Percentiles rank a stretch among this genome's conserved stretches.
Conservation (phyloP, 331 rosid genomes). For the Pyracantha coccinea region DNA sequence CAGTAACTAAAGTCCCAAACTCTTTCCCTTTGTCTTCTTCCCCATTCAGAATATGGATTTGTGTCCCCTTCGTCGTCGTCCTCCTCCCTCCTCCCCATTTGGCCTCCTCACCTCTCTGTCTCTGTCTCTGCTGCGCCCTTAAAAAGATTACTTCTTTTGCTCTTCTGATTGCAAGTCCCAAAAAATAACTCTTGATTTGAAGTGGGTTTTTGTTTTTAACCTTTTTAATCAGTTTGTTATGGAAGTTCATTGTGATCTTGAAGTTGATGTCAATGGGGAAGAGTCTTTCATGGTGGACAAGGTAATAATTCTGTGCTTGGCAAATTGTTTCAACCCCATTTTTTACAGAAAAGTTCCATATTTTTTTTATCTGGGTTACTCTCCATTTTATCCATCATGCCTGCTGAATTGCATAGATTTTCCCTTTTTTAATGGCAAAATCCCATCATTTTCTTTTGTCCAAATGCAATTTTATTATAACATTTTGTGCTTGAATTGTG, state of each 20-base stretch:
- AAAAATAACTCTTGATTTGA: slow-evolving; percentile 1
- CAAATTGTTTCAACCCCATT: neutral
- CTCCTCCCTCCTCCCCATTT: neutral
- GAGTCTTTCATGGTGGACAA: slow-evolving; percentile 76
- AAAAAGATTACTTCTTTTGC: neutral
- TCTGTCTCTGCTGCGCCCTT: slow-evolving; percentile 10
- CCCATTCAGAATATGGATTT: slow-evolving; percentile 22
- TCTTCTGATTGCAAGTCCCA: slow-evolving; percentile 12
- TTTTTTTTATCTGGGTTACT: neutral
- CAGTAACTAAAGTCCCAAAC: slow-evolving; percentile 2
- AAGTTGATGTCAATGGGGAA: slow-evolving; percentile 91
- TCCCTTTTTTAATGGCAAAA: too few species aligned
- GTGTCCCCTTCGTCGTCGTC: slow-evolving; percentile 4
- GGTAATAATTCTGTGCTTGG: slow-evolving; percentile 31
- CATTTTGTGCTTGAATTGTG: too few species aligned
- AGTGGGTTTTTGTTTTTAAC: slow-evolving; percentile 1
- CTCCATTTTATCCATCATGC: neutral
- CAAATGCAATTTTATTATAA: too few species aligned
- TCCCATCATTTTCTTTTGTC: too few species aligned
- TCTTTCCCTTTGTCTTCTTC: slow-evolving; percentile 34
- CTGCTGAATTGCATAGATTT: too few species aligned
- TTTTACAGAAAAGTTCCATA: too few species aligned
- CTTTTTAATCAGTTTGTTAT: slow-evolving; percentile 16
- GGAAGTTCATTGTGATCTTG: slow-evolving; percentile 72
- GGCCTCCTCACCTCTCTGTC: slow-evolving; percentile 3